Evolutionary conservation across 2,329 filamentous ascomycete genomes (phyloP).

Genomic region (Exophiala oligosperma): DNA sequence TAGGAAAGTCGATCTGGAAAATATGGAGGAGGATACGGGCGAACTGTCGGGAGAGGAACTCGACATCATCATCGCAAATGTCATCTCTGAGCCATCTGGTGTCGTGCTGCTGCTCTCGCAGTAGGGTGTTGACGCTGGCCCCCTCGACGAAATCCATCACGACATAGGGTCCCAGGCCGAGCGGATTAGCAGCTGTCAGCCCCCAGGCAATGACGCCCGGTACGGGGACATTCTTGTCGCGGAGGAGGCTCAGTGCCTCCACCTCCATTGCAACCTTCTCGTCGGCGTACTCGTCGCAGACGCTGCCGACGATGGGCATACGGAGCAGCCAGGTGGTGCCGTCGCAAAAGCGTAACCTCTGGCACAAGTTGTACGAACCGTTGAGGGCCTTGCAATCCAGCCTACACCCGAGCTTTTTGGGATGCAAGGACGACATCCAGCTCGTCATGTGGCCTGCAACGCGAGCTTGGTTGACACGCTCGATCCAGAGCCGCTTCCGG

Average conservation of each 20-base stretch:
- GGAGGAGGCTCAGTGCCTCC: constrained; percentile 31
- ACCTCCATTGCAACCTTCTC: constrained; percentile 37
- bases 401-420: constrained; percentile 34
- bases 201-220: constrained; percentile 3
- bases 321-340: constrained; percentile 33
- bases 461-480: constrained; percentile 8
- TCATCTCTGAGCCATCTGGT: constrained; percentile 3
- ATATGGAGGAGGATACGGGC: constrained; percentile 5
- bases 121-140: constrained; percentile 6
- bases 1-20: constrained; percentile 9
- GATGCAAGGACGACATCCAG: constrained; percentile 40
- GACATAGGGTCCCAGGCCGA: constrained; percentile 7
- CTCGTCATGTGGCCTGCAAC: constrained; percentile 11
- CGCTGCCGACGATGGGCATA: constrained; percentile 34
- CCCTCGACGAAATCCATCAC: constrained; percentile 7
- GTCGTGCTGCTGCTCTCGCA: constrained; percentile 3
- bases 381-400: constrained; percentile 35
- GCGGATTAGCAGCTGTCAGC: constrained; percentile 2
- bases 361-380: constrained; percentile 36
- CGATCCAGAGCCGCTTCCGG: constrained; percentile 6
- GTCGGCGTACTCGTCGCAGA: constrained; percentile 32
- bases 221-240: constrained; percentile 7
- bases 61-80: constrained; percentile 4
- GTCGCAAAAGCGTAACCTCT: constrained; percentile 37
- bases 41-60: constrained; percentile 6